A percentile compares a stretch with the other conserved stretches of the same genome.
phyloP scores from a whole-genome alignment of 768 basidiomycete species.

The Boletus tomentosulus region DNA sequence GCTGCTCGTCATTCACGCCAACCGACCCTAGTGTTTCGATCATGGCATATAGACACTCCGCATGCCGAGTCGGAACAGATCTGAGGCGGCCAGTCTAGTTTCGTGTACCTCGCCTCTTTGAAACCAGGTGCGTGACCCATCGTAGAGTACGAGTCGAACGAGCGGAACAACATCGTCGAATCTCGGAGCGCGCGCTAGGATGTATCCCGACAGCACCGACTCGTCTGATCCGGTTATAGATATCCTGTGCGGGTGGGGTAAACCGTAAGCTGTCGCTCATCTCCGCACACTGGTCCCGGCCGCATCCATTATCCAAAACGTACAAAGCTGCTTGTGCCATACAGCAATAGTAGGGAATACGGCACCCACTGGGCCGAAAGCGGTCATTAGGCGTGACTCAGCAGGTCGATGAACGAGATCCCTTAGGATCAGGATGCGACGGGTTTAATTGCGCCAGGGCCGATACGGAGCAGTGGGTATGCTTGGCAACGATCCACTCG shows the following conservation, averaged over 20 bases:
- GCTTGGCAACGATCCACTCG: not conserved
- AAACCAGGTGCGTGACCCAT: not conserved
- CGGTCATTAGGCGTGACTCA: not conserved
- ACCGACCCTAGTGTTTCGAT: not conserved
- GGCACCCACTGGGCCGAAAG: not conserved
- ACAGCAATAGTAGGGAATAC: not conserved
- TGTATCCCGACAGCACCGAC: not conserved
- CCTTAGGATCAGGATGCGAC: not conserved
- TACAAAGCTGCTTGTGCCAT: not conserved
- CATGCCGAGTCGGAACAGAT: not conserved
- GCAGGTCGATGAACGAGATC: not conserved
- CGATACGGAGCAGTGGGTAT: not conserved
- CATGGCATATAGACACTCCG: not conserved
- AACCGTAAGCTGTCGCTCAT: not conserved
- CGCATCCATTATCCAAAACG: not conserved
- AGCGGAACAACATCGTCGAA: not conserved
- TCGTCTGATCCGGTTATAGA: not conserved
- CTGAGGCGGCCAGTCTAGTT: not conserved
- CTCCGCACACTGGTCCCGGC: not conserved
- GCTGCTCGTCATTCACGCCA: too few species aligned
- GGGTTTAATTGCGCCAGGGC: not conserved
- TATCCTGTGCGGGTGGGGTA: not conserved
- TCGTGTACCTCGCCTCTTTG: not conserved
- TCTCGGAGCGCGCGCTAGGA: not conserved
- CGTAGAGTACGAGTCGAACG: not conserved